Evolutionary conservation across 805 yeast genomes (phyloP), one percentile per base, ranked within the genome.

Genomic region (Candida glaebosa): DNA sequence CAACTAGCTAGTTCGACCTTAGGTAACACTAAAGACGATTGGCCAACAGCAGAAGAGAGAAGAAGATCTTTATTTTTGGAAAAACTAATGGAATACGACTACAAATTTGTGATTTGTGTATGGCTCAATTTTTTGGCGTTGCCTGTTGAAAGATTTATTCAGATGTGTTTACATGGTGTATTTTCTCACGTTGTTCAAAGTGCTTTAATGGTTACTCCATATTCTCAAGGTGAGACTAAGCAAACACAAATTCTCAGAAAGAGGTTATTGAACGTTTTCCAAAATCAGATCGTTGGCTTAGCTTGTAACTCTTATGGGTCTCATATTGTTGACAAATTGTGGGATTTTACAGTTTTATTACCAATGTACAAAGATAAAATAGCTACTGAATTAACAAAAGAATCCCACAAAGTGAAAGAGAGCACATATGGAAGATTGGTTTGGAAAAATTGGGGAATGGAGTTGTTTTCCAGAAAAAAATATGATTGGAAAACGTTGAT

Each of bases 371-470:
- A 95, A 52, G 98, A 91, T 57, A 75, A 91, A 50, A 76, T 91
- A 45, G 96, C 95, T 0, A 73, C 75, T 18, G 82, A 81, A 44
- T 65, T 91, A 45, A 54, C 68, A 19, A 73, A 68, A 14, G 75
- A 81, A 33, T 75, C 82, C 31, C 83, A 78, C 30, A 71, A 74
- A 46, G 84, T 93, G 34, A 89, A 93, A 66, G 87, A 82, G 46
- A 86, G 96, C 56, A 76, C 71, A 9, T 93, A 91, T 56, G 99
- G 99, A 26, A 79, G 83, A 57, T 75, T 81, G 52, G 98, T 93
- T 1, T 93, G 97, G 98, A 87, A 84, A 59, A 91, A 91, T 60
- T 93, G 97, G 97, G 67, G 76, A 22, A 75, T 91, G 82, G 98
- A 93, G 58, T 64, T 82, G 52, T 91, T 80, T 54, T 57, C 68